These are phyloP conservation scores for Martensiomyces pterosporus DNA, from an alignment of 192 early-diverging fungal species.

Conservation along the genomic window DNA sequence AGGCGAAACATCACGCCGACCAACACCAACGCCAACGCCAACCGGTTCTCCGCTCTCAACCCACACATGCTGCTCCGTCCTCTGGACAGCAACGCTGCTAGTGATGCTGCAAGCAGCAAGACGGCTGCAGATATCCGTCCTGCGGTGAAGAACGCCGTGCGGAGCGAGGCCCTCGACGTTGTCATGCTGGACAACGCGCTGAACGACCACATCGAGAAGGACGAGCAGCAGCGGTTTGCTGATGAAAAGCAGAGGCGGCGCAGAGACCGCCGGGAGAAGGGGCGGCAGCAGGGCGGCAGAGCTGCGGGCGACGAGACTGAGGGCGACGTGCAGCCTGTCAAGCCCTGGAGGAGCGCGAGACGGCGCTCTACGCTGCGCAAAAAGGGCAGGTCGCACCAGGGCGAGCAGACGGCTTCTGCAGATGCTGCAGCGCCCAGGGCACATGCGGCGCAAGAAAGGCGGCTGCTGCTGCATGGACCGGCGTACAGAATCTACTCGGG, in stretches of 20 bases:
- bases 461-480: constrained; percentile 47
- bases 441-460: constrained; percentile 2
- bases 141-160: constrained; percentile 24
- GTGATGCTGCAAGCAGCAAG: neutral
- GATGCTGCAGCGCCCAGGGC: neutral
- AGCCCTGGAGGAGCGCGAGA: constrained; percentile 38
- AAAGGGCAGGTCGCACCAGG: constrained; percentile 13
- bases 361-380: constrained; percentile 41
- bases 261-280: constrained; percentile 1
- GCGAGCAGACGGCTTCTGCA: constrained; percentile 1
- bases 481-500: constrained; percentile 42
- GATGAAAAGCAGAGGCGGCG: constrained; percentile 5
- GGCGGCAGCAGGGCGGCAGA: neutral
- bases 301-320: neutral
- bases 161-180: constrained; percentile 34
- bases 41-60: no score
- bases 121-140: neutral
- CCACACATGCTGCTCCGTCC: no score
- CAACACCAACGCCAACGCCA: no score
- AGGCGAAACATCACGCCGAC: neutral
- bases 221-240: constrained; percentile 15
- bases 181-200: constrained; percentile 46
- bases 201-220: constrained; percentile 30
- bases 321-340: constrained; percentile 7
- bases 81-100: neutral